These are phyloP conservation scores for Candida orba DNA, from an alignment of 805 yeast species.

Conservation along the genomic window DNA sequence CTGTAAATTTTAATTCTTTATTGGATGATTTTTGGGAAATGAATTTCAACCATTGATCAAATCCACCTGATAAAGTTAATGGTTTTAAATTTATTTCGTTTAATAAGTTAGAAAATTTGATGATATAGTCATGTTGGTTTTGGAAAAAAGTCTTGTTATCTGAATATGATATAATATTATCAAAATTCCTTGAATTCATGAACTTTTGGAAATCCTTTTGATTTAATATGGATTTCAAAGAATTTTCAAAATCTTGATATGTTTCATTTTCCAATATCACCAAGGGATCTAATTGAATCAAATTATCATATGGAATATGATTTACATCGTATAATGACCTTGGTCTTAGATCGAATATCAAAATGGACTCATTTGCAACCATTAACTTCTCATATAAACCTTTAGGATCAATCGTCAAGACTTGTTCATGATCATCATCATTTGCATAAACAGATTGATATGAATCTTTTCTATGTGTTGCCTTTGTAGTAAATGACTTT, in stretches of 20 bases:
- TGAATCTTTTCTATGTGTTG: slow-evolving; percentile 29
- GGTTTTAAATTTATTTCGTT: slow-evolving; percentile 11
- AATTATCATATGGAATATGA: slow-evolving; percentile 32
- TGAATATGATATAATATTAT: slow-evolving; percentile 32
- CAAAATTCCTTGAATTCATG: slow-evolving; percentile 25
- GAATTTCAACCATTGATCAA: slow-evolving; percentile 34
- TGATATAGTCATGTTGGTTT: slow-evolving; percentile 26
- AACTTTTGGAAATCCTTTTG: slow-evolving; percentile 18
- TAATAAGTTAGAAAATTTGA: slow-evolving; percentile 23
- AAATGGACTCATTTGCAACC: slow-evolving; percentile 33
- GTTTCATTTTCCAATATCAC: slow-evolving; percentile 28
- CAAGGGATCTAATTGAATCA: slow-evolving; percentile 35
- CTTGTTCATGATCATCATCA: slow-evolving; percentile 29
- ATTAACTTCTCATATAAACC: slow-evolving; percentile 34
- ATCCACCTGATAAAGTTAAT: slow-evolving; percentile 36
- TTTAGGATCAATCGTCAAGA: slow-evolving; percentile 41
- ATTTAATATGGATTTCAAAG: background rate
- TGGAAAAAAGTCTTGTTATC: slow-evolving; percentile 29
- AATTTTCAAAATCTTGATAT: slow-evolving; percentile 23
- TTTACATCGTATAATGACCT: slow-evolving; percentile 25
- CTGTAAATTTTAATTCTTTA: slow-evolving; percentile 15
- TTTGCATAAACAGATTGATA: slow-evolving; percentile 34
- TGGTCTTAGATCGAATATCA: slow-evolving; percentile 36
- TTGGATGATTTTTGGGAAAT: slow-evolving; percentile 23
- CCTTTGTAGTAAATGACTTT: slow-evolving; percentile 6